Base-by-base conservation (phyloP, 176 grass and related monocot genomes). In the Bromus sterilis region DNA sequence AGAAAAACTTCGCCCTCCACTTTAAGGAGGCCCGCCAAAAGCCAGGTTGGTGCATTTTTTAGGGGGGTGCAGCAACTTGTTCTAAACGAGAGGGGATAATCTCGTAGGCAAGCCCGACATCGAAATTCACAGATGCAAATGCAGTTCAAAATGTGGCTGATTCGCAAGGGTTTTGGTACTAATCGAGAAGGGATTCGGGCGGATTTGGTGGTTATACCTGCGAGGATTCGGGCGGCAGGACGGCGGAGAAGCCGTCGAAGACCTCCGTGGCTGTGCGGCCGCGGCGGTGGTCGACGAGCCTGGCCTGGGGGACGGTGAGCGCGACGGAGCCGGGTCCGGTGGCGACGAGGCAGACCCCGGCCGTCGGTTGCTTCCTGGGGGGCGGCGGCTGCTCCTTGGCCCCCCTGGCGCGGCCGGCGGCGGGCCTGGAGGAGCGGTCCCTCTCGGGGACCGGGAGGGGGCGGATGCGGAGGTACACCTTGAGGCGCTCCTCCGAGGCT, bases 391-490 rank as follows among this genome's bases (percentile, higher is more conserved):
- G 86, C 40, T 40, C 64, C 76, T 82, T 90, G 72, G 12, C 74
- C 42, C 42, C 74, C 42, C 42, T 77, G 48, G 79, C 78, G 28
- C 82, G 85, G 39, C 59, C 57, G 14, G 9, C 75, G 28, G 9
- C 75, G 20, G 68, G 41, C n/a, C 64, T 86, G 56, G 37, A 1
- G 67, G 69, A 41, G 56, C 82, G 81, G 18, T 71, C 62, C 31
- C 40, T 20, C 28, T 86, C 26, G 18, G 71, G 66, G 5, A 70
- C 26, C 11, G 53, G 76, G 29, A 81, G 71, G 8, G 87, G 92
- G 10, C 94, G 94, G 77, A 97, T 94, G 77, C 94, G 87, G 49
- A 94, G 87, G 80, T 90, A 97, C 10, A 97, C 91, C 53, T 89
- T 97, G 62, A 97, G 83, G 31, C 31, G 34, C 14, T 75, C 62